phyloP scores from a whole-genome alignment of 2,329 filamentous ascomycete genomes.

The Calonectria fujianensis region DNA sequence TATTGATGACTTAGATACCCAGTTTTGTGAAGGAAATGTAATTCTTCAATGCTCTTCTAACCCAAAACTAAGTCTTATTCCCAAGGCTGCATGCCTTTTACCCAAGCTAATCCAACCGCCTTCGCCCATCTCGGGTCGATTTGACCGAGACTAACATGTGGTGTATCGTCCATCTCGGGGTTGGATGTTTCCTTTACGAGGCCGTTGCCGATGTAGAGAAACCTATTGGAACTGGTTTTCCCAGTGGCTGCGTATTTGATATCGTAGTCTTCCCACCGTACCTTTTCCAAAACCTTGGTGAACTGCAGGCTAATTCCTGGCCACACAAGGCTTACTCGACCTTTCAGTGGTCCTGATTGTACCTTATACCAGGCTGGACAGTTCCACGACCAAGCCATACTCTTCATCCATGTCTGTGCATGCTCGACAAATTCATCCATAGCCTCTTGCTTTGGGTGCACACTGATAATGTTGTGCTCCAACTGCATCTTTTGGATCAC shows the following conservation, averaged over 20 bases:
- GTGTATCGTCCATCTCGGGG: neutral
- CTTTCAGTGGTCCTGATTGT: neutral
- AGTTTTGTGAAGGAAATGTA: too few relatives aligned
- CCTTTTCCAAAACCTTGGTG: neutral
- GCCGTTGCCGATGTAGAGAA: neutral
- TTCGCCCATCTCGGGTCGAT: conserved; percentile 6
- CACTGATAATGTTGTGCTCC: conserved; percentile 12
- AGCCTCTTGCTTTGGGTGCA: neutral
- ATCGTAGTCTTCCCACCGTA: conserved; percentile 7
- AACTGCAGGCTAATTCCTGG: conserved; percentile 3
- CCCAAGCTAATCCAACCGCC: neutral
- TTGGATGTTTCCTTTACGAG: conserved; percentile 4
- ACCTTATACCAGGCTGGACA: conserved; percentile 14
- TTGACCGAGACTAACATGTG: neutral
- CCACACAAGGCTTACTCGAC: conserved; percentile 4
- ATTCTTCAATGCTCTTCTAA: too few relatives aligned
- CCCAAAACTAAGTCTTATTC: neutral
- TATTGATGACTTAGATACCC: too few relatives aligned
- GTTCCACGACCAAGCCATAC: neutral
- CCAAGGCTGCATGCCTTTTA: neutral
- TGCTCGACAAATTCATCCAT: conserved; percentile 18
- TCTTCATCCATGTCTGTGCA: conserved; percentile 14
- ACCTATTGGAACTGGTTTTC: neutral
- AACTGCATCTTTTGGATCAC: conserved; percentile 12
- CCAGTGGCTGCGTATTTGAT: neutral